These are phyloP conservation scores for Aspergillus vadensis DNA, from an alignment of 2,329 filamentous ascomycete genomes.

Conservation along the genomic window DNA sequence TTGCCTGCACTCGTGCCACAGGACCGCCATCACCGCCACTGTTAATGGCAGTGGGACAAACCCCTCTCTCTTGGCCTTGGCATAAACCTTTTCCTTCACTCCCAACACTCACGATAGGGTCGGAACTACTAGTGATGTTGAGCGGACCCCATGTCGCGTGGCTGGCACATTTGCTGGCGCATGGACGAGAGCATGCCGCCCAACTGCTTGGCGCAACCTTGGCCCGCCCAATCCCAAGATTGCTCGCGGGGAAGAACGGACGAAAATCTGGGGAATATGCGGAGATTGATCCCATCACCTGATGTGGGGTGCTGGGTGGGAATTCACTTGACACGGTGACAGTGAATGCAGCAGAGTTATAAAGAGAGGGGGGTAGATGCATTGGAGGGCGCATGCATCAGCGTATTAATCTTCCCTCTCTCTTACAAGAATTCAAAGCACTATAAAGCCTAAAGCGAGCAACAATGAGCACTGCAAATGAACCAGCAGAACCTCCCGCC, in stretches of 20 bases:
- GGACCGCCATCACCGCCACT: not conserved
- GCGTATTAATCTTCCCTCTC: too few relatives aligned
- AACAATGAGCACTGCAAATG: slow-evolving; percentile 29
- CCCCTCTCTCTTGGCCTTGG: not conserved
- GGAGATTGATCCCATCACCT: slow-evolving; percentile 4
- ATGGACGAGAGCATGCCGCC: slow-evolving; percentile 11
- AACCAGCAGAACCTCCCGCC: slow-evolving; percentile 67
- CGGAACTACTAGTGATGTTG: not conserved
- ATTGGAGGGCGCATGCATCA: not conserved
- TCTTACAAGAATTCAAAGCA: not conserved
- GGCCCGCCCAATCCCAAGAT: slow-evolving; percentile 16
- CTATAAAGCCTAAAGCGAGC: not conserved
- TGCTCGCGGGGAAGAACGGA: slow-evolving; percentile 15
- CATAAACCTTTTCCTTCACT: not conserved
- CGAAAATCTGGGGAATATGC: slow-evolving; percentile 7
- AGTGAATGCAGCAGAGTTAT: not conserved
- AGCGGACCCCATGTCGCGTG: slow-evolving; percentile 5
- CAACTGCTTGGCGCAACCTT: slow-evolving; percentile 18
- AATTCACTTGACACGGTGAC: not conserved
- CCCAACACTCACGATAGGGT: not conserved
- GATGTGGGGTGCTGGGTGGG: slow-evolving; percentile 5
- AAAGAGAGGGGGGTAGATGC: not conserved
- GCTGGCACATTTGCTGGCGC: slow-evolving; percentile 7
- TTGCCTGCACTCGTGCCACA: not conserved
- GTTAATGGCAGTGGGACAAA: not conserved